These are phyloP conservation scores for Daldinia caldariorum DNA, from an alignment of 495 filamentous ascomycete species.

Conservation along the genomic window DNA sequence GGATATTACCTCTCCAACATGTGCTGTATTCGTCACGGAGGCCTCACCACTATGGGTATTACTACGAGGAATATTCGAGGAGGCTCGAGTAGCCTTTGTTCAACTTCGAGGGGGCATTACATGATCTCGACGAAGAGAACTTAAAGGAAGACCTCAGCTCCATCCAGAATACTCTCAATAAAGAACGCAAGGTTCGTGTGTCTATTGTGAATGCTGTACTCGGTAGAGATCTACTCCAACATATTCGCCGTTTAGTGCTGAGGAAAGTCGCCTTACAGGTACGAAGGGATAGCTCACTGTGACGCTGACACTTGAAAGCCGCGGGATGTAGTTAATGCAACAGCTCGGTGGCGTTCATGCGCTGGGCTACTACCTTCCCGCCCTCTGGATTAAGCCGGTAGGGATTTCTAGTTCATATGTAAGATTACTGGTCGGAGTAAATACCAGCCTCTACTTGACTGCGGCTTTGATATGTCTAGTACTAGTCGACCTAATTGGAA, in stretches of 20 bases:
- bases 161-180: conserved; percentile 40
- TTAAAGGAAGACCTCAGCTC: conserved; percentile 42
- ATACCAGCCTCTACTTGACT: conserved; percentile 45
- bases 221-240: conserved; percentile 39
- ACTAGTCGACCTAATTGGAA: conserved; percentile 44
- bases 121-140: conserved; percentile 36
- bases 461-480: conserved; percentile 46
- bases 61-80: conserved; percentile 38
- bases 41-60: conserved; percentile 47
- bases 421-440: conserved; percentile 47
- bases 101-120: conserved; percentile 37
- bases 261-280: conserved; percentile 22
- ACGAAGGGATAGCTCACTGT: neutral
- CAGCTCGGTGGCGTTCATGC: conserved; percentile 48
- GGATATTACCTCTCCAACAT: conserved; percentile 46
- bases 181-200: conserved; percentile 34
- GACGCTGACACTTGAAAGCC: conserved; percentile 28
- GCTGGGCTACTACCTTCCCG: conserved; percentile 46
- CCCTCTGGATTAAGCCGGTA: conserved; percentile 43
- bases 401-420: conserved; percentile 42
- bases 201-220: conserved; percentile 30
- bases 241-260: conserved; percentile 40
- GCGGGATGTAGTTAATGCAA: conserved; percentile 50
- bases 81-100: conserved; percentile 44
- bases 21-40: conserved; percentile 45